These are phyloP conservation scores for Saccharomyces hybrid DNA, from an alignment of 1,139 yeast genomes.

Conservation along the genomic window DNA sequence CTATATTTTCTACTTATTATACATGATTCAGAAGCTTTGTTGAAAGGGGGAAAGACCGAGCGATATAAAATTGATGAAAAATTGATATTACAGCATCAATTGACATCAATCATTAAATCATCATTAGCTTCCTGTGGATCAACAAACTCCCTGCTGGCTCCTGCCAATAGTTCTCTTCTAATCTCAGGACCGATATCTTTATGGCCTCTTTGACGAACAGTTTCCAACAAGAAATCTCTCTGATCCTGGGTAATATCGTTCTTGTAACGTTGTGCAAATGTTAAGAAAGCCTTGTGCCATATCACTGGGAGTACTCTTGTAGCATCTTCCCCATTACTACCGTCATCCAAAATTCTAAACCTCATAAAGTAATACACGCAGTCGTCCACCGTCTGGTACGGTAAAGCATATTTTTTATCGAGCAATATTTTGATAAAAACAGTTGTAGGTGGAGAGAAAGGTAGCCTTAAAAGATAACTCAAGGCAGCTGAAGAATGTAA, in stretches of 20 bases:
- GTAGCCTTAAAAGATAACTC: slow-evolving; percentile 73
- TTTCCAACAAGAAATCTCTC: slow-evolving; percentile 85
- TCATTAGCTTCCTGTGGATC: slow-evolving; percentile 19
- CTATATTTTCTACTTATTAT: background rate
- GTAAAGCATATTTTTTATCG: slow-evolving; percentile 93
- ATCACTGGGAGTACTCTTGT: slow-evolving; percentile 76
- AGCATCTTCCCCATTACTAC: slow-evolving; percentile 37
- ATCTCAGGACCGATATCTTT: slow-evolving; percentile 88
- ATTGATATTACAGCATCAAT: slow-evolving; percentile 4
- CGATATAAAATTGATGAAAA: background rate
- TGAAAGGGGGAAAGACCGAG: background rate
- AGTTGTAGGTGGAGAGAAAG: slow-evolving; percentile 81
- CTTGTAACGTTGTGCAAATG: slow-evolving; percentile 92
- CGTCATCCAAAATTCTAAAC: slow-evolving; percentile 53
- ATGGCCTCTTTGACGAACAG: slow-evolving; percentile 84
- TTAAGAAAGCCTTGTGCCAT: slow-evolving; percentile 93
- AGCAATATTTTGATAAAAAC: slow-evolving; percentile 82
- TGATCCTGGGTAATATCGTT: slow-evolving; percentile 97
- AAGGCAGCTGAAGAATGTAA: slow-evolving; percentile 95
- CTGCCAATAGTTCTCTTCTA: slow-evolving; percentile 86
- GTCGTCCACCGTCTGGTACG: slow-evolving; percentile 92
- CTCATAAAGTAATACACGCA: slow-evolving; percentile 92
- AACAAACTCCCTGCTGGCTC: slow-evolving; percentile 44
- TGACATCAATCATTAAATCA: slow-evolving; percentile 29
- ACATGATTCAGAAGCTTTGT: background rate